phyloP scores from a whole-genome alignment of 192 early-diverging fungal species.

The Rhizophagus prolifer region DNA sequence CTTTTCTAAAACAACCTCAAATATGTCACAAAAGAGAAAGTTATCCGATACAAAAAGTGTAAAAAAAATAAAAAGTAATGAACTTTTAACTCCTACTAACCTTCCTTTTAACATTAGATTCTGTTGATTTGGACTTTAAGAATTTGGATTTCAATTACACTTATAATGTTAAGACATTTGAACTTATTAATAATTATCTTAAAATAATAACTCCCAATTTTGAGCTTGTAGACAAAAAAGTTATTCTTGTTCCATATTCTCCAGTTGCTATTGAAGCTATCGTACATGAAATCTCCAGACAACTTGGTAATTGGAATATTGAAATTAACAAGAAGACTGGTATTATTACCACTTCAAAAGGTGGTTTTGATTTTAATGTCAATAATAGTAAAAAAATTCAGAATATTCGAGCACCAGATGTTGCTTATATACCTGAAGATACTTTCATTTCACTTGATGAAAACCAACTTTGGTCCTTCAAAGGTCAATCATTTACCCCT shows the following conservation, averaged over 20 bases:
- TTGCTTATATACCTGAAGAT: conserved; percentile 5
- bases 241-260: conserved; percentile 16
- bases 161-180: conserved; percentile 10
- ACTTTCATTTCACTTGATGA: conserved; percentile 3
- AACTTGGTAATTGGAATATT: conserved; percentile 29
- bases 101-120: no score
- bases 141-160: conserved; percentile 1
- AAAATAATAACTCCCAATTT: background rate
- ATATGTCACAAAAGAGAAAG: no score
- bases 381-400: no score
- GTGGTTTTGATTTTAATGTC: no score
- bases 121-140: background rate
- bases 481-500: conserved; percentile 17
- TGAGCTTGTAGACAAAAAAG: conserved; percentile 6
- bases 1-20: no score
- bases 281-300: background rate
- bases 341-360: no score
- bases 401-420: conserved; percentile 17
- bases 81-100: no score
- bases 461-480: conserved; percentile 16
- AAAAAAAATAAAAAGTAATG: no score
- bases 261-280: conserved; percentile 9
- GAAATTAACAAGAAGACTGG: conserved; percentile 3
- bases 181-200: conserved; percentile 14
- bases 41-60: no score